A percentile compares a stretch with the other conserved stretches of the same genome.
Conservation (phyloP, 805 yeast genomes). For the Pichia exigua region DNA sequence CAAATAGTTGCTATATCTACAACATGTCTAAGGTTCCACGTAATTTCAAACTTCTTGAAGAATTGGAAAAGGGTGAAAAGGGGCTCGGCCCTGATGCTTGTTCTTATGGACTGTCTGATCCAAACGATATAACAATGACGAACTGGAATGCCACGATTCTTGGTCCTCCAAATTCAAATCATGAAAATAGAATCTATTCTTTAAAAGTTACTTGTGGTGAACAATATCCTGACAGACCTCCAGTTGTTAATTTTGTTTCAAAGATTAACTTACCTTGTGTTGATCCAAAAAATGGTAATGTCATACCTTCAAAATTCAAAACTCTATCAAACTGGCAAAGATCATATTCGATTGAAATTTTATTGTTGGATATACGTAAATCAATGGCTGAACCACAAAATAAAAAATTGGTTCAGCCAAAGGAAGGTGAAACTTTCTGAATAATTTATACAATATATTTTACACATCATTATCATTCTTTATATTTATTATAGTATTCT, state of each 20-base stretch:
- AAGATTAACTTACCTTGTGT: slow-evolving; percentile 90
- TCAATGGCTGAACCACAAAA: slow-evolving; percentile 82
- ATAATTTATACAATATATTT: not conserved
- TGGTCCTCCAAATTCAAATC: slow-evolving; percentile 82
- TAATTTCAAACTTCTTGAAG: slow-evolving; percentile 90
- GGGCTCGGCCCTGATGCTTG: slow-evolving; percentile 96
- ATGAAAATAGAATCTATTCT: slow-evolving; percentile 89
- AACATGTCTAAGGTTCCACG: slow-evolving; percentile 50
- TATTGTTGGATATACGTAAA: slow-evolving; percentile 79
- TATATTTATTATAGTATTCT: slow-evolving; percentile 19
- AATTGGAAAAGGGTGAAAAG: slow-evolving; percentile 95
- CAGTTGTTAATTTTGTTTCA: slow-evolving; percentile 69
- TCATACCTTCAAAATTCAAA: slow-evolving; percentile 48
- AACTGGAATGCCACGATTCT: slow-evolving; percentile 96
- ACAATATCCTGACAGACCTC: slow-evolving; percentile 84
- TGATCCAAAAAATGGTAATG: slow-evolving; percentile 51
- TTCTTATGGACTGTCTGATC: slow-evolving; percentile 86
- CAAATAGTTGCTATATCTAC: no score
- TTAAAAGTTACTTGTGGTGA: slow-evolving; percentile 75
- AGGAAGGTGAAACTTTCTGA: slow-evolving; percentile 61
- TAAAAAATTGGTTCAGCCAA: slow-evolving; percentile 83
- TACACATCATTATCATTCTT: not conserved
- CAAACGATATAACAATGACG: slow-evolving; percentile 89
- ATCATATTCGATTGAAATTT: slow-evolving; percentile 87
- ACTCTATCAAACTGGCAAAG: slow-evolving; percentile 81